Conservation (phyloP, 768 basidiomycete species). For the Boletus tylopilopsis region DNA sequence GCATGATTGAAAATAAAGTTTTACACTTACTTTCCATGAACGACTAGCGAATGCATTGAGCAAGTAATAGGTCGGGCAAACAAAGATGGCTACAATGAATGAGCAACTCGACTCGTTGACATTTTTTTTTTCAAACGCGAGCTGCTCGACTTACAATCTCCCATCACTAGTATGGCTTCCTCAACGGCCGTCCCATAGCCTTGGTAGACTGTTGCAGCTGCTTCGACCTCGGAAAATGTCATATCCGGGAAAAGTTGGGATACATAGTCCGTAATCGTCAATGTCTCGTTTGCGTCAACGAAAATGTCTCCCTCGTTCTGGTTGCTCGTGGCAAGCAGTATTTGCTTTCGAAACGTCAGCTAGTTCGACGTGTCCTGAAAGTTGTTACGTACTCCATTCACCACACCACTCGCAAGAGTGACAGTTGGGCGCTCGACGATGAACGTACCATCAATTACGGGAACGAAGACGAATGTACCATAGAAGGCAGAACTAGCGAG, state of each 20-base stretch:
- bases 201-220: conserved; percentile 28
- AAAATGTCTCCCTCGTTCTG: conserved; percentile 32
- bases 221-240: conserved; percentile 20
- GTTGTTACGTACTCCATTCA: conserved; percentile 38
- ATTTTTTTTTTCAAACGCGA: neutral
- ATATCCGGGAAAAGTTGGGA: conserved; percentile 41
- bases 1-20: too few species aligned
- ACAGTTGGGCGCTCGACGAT: conserved; percentile 41
- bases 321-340: conserved; percentile 25
- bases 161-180: conserved; percentile 36
- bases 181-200: conserved; percentile 29
- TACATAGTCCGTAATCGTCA: conserved; percentile 17
- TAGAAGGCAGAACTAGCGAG: conserved; percentile 34
- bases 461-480: conserved; percentile 38
- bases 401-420: conserved; percentile 33
- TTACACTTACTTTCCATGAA: conserved; percentile 34
- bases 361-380: neutral
- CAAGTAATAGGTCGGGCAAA: conserved; percentile 34
- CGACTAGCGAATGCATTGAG: conserved; percentile 27
- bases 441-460: conserved; percentile 47
- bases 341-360: conserved; percentile 18
- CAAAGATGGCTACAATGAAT: conserved; percentile 29
- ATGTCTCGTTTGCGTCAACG: conserved; percentile 23
- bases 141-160: conserved; percentile 40
- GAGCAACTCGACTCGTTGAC: too few species aligned